These are phyloP conservation scores for Bisporella sp. DNA, from an alignment of 2,329 filamentous ascomycete species.

Conservation along the genomic window DNA sequence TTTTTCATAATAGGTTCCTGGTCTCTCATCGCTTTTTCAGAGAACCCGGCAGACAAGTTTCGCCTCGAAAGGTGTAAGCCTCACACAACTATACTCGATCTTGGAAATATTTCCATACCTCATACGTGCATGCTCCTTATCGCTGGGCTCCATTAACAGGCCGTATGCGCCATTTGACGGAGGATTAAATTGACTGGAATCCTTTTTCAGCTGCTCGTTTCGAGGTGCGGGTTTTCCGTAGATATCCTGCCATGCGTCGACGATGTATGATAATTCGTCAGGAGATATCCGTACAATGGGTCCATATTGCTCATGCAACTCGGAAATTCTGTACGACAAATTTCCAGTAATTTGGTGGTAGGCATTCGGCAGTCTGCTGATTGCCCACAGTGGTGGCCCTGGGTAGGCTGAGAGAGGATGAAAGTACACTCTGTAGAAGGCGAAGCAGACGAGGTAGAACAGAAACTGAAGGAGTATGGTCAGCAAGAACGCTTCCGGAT, in stretches of 20 bases:
- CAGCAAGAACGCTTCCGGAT: not conserved
- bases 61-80: conserved; percentile 11
- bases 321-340: conserved; percentile 21
- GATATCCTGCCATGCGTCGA: conserved; percentile 21
- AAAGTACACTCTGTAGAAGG: conserved; percentile 15
- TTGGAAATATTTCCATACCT: not conserved
- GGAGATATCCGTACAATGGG: conserved; percentile 11
- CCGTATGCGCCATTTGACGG: not conserved
- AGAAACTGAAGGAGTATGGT: not conserved
- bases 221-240: not conserved
- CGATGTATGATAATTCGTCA: conserved; percentile 8
- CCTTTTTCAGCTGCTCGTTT: not conserved
- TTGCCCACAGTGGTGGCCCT: conserved; percentile 15
- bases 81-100: too few species aligned
- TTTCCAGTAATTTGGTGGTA: not conserved
- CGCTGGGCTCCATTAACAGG: not conserved
- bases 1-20: conserved; percentile 30
- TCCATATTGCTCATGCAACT: conserved; percentile 14
- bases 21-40: conserved; percentile 23
- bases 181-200: not conserved
- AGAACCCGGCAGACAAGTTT: conserved; percentile 25
- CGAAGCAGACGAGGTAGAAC: not conserved
- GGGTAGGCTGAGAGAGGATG: conserved; percentile 19
- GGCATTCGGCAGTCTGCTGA: conserved; percentile 9
- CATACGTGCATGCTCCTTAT: not conserved